Evolutionary conservation across 75 land plant species (phyloP).

Genomic region (Sequoiadendron giganteum): DNA sequence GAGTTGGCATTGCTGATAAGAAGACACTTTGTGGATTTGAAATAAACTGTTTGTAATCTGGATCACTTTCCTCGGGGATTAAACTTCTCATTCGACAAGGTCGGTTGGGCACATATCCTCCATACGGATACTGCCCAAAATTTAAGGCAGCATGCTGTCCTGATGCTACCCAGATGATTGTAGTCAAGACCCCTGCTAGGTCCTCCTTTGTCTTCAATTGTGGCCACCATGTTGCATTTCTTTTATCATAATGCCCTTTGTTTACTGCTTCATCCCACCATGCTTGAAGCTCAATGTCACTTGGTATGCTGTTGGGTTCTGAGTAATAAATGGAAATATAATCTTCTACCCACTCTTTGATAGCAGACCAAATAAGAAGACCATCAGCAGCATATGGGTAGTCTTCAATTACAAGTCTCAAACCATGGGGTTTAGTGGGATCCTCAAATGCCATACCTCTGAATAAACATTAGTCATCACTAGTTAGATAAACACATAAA

Average conservation of each 20-base stretch:
- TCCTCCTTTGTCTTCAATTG: constrained; percentile 58
- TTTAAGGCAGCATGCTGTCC: constrained; percentile 93
- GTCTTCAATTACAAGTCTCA: constrained; percentile 81
- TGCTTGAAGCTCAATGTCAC: constrained; percentile 74
- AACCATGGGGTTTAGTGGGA: constrained; percentile 56
- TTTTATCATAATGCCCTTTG: constrained; percentile 79
- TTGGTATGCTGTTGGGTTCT: constrained; percentile 33
- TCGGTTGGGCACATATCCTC: constrained; percentile 87
- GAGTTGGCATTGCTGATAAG: constrained; percentile 55
- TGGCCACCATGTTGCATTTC: constrained; percentile 92
- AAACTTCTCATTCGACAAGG: constrained; percentile 71
- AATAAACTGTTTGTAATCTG: constrained; percentile 56
- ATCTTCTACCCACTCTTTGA: constrained; percentile 70
- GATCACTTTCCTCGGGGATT: constrained; percentile 60
- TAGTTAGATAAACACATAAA: neutral
- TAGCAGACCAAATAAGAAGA: constrained; percentile 80
- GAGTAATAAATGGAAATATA: constrained; percentile 72
- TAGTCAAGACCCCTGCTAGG: constrained; percentile 61
- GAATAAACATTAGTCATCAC: neutral
- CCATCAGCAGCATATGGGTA: constrained; percentile 99
- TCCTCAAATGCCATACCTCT: constrained; percentile 97
- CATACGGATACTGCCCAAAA: constrained; percentile 95
- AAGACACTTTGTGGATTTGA: constrained; percentile 55
- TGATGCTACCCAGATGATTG: constrained; percentile 80
- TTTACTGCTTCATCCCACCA: constrained; percentile 90